phyloP scores from a whole-genome alignment of 768 basidiomycete species.

The Cyathus striatus region DNA sequence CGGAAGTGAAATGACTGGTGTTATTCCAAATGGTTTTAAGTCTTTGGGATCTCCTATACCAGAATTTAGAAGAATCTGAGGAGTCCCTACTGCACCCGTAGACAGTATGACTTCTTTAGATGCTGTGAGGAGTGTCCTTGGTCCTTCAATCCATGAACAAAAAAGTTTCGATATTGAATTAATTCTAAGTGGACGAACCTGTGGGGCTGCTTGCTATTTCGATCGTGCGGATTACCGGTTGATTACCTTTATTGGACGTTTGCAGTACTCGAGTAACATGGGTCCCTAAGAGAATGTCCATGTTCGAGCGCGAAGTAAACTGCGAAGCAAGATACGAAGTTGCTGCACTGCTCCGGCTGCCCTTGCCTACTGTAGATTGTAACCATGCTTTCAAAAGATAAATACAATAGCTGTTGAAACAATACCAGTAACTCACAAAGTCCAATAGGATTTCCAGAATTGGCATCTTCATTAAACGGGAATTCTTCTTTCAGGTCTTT shows the following conservation, averaged over 20 bases:
- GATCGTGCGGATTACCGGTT: constrained; percentile 2
- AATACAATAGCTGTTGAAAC: too few relatives aligned
- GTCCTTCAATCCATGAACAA: too few relatives aligned
- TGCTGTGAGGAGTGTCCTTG: constrained; percentile 30
- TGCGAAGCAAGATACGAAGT: constrained; percentile 16
- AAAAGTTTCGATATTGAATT: too few relatives aligned
- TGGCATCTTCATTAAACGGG: constrained; percentile 35
- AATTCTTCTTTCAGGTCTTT: constrained; percentile 28
- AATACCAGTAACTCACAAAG: constrained; percentile 24
- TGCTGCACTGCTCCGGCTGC: constrained; percentile 17
- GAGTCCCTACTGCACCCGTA: constrained; percentile 30
- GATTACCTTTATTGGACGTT: background rate
- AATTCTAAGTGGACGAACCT: too few relatives aligned
- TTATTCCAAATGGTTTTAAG: constrained; percentile 18
- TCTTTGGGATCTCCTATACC: constrained; percentile 25
- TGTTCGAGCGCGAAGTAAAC: constrained; percentile 16
- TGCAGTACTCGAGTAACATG: constrained; percentile 15
- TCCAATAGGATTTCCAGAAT: constrained; percentile 35
- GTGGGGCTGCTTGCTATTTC: constrained; percentile 1
- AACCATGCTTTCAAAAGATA: constrained; percentile 19
- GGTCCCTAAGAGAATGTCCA: constrained; percentile 22
- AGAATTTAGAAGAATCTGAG: constrained; percentile 28
- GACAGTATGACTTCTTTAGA: constrained; percentile 50
- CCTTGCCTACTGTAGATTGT: constrained; percentile 15
- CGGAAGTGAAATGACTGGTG: constrained; percentile 21